phyloP scores from a whole-genome alignment of 495 filamentous ascomycete genomes.

The Oidiodendron maius region DNA sequence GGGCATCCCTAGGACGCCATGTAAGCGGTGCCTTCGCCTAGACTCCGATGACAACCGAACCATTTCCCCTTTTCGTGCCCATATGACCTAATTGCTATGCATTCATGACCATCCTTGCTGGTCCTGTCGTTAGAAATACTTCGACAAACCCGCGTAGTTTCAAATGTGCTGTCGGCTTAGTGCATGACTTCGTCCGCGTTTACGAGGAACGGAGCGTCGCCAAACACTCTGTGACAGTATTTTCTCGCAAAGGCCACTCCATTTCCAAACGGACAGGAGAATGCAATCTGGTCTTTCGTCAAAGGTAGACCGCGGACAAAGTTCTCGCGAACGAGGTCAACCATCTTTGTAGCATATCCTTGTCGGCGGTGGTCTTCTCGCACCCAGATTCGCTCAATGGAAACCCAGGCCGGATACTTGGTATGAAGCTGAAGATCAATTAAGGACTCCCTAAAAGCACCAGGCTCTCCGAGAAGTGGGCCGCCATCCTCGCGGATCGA shows the following conservation, averaged over 20 bases:
- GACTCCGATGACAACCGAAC: too few species aligned
- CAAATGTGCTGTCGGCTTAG: too few species aligned
- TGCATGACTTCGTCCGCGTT: background rate
- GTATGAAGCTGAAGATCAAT: background rate
- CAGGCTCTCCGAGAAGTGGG: background rate
- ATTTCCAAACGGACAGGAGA: constrained; percentile 6
- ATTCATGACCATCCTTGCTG: too few species aligned
- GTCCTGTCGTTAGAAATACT: too few species aligned
- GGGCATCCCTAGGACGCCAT: too few species aligned
- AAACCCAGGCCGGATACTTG: constrained; percentile 2
- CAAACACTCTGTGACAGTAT: constrained; percentile 2
- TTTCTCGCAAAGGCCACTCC: constrained; percentile 9
- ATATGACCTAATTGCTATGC: too few species aligned
- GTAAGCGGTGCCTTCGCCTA: too few species aligned
- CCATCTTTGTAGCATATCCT: constrained; percentile 9
- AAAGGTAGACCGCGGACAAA: constrained; percentile 9
- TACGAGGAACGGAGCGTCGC: background rate
- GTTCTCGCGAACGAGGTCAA: constrained; percentile 8
- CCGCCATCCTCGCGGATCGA: background rate
- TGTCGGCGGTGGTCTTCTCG: background rate
- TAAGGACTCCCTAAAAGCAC: background rate
- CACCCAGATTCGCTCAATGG: constrained; percentile 18
- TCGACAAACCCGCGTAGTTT: too few species aligned
- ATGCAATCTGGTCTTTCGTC: constrained; percentile 3
- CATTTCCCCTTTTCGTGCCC: too few species aligned